Evolutionary conservation across 306 rosid species (phyloP), one percentile per base, ranked within the genome.

Genomic region (Neltuma alba): DNA sequence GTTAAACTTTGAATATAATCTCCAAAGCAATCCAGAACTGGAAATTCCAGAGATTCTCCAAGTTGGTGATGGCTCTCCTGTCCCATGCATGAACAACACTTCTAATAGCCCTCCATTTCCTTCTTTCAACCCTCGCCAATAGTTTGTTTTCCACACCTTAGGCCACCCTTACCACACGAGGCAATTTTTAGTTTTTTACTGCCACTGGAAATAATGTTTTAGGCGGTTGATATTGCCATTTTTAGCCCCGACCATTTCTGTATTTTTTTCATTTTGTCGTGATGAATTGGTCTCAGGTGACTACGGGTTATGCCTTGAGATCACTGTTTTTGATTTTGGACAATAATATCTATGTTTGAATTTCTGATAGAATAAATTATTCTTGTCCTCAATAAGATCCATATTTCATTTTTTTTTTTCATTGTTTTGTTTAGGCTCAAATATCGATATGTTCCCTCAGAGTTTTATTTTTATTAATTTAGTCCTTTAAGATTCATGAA

Each of bases 71-170:
- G 30, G 30, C 14, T 54, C 61, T 21, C 21, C 14, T 54, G 6
- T 2, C 6, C 2, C 30, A 7, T 7, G 8, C 23, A 18, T 18
- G 11, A 6, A 20, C 27, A 1, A 7, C n/a, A 0, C 23, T 42
- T 42, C 55, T 6, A 16, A 1, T 48, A 48, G 57, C 99, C 97
- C 97, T 36, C 89, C 97, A 10, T 92, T 91, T 83, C 97, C 99
- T 67, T 87, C 95, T 75, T 92, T 91, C 77, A 87, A 89, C 74
- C 80, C 90, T 38, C 92, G 85, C 75, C 92, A 89, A 4, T n/a
- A n/a, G n/a, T n/a, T n/a, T n/a, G n/a, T n/a, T n/a, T n/a, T n/a
- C n/a, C n/a, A n/a, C n/a, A n/a, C n/a, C 36, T 33, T 4, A 33
- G 36, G 36, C 36, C 36, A 33, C 36, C 36, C 36, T 33, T 33